phyloP scores from a whole-genome alignment of 1,284 basidiomycete species.

The Vanrija pseudolonga region DNA sequence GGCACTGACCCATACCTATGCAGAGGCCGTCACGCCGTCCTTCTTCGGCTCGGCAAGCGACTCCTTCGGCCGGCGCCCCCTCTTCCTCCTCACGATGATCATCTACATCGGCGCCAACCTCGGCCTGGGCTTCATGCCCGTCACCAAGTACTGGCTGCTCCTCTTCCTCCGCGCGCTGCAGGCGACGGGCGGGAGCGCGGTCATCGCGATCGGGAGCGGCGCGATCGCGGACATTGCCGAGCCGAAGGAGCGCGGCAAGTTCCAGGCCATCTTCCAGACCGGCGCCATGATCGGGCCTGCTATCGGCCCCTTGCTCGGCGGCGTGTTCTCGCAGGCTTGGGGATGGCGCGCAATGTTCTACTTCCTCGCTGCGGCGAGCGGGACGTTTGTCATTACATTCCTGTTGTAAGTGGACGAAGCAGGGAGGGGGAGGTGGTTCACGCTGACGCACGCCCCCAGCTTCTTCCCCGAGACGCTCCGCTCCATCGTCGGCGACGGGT shows the following conservation, averaged over 20 bases:
- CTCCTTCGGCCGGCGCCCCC: conserved; percentile 36
- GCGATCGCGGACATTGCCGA: conserved; percentile 44
- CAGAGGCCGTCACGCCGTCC: conserved; percentile 43
- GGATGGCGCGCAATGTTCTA: conserved; percentile 35
- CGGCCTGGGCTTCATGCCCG: conserved; percentile 43
- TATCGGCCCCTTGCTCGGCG: conserved; percentile 31
- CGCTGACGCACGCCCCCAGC: conserved; percentile 12
- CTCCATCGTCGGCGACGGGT: conserved; percentile 46
- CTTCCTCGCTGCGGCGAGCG: conserved; percentile 22
- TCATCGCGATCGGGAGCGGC: conserved; percentile 46
- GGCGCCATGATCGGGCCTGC: conserved; percentile 11
- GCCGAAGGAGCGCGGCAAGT: conserved; percentile 45
- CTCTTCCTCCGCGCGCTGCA: conserved; percentile 44
- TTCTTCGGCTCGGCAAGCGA: conserved; percentile 46
- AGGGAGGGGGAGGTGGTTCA: background rate
- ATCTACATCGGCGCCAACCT: conserved; percentile 46
- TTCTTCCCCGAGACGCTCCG: conserved; percentile 47
- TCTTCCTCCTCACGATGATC: conserved; percentile 41
- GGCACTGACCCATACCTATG: no score
- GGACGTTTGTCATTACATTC: conserved; percentile 4
- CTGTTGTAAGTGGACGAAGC: conserved; percentile 21
- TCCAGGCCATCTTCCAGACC: conserved; percentile 36
- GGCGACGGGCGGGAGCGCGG: conserved; percentile 43
- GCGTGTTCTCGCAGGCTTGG: conserved; percentile 20
- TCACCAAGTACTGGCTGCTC: conserved; percentile 41